Evolutionary conservation across 805 yeast genomes (phyloP), one percentile per base, ranked within the genome.

Genomic region (Starmerella sirachaensis): DNA sequence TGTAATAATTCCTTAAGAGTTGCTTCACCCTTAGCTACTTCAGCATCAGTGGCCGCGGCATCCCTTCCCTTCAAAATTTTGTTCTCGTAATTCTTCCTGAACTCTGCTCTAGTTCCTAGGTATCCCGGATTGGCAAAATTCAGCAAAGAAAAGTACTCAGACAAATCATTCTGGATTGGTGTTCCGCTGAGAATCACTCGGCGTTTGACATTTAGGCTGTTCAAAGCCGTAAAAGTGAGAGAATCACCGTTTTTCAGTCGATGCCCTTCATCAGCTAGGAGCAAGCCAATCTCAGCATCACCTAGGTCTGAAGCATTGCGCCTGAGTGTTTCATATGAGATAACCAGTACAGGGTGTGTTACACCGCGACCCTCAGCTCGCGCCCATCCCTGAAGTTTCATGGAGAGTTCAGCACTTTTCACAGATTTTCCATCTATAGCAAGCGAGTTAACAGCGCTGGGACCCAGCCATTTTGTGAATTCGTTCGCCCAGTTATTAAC

Each of bases 401-500:
- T 68, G 1, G 76, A 74, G 10, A 88, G 70, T 14, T 81, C 86
- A 1, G 70, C 60, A 3, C 78, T 65, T 46, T 82, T 81, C 7
- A 81, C 78, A 6, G 48, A 40, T 54, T 85, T 86, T 9, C 98
- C 98, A 56, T 91, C 97, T 11, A 83, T 76, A 0, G 96, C 94
- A 37, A 91, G 63, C 0, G 96, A 91, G 2, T 91, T 76, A 6
- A 88, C 55, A 0, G 81, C 74, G n/a, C 91, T 94, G 48, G 78
- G 80, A 0, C 98, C 98, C 16, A 88, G 65, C 98, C 98, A 88
- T 58, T 88, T 88, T 27, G 75, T 72, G 36, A 88, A 72, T 60
- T 88, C 98, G 55, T 91, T 88, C 1, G 97, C 97, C 98, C 98
- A 88, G 53, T 88, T 88, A 41, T 84, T 69, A 21, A 88, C 98